phyloP scores from a whole-genome alignment of 2,329 filamentous ascomycete species.

The Xylaria sp. region DNA sequence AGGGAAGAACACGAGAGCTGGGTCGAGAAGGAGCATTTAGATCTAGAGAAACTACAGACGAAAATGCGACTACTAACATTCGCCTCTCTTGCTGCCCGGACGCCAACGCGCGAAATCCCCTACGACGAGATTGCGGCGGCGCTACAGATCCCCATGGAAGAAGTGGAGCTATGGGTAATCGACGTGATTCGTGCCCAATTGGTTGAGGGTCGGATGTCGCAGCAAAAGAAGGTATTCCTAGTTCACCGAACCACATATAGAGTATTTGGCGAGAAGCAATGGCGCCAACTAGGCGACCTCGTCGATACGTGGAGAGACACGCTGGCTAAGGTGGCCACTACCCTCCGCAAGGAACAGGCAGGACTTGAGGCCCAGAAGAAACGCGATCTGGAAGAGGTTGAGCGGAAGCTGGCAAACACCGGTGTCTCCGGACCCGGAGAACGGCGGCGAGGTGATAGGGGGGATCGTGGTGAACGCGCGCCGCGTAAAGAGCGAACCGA shows the following conservation, averaged over 20 bases:
- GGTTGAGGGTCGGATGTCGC: constrained; percentile 95
- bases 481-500: constrained; percentile 61
- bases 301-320: constrained; percentile 92
- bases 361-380: constrained; percentile 81
- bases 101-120: constrained; percentile 85
- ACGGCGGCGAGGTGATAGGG: constrained; percentile 43
- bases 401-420: constrained; percentile 69
- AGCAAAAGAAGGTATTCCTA: constrained; percentile 91
- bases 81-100: constrained; percentile 85
- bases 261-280: constrained; percentile 97
- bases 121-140: constrained; percentile 87
- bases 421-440: constrained; percentile 51
- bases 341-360: constrained; percentile 83
- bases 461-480: constrained; percentile 45
- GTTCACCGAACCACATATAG: constrained; percentile 97
- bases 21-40: constrained; percentile 78
- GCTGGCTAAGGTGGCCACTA: constrained; percentile 78
- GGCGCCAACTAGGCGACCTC: constrained; percentile 90
- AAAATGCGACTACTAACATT: constrained; percentile 98
- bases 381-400: constrained; percentile 76
- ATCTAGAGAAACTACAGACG: constrained; percentile 80
- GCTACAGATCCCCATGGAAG: constrained; percentile 81
- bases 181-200: constrained; percentile 96
- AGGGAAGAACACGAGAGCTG: constrained; percentile 89
- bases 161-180: constrained; percentile 98